Conservation (phyloP, 2,329 filamentous ascomycete species). For the Aspergillus candidus region DNA sequence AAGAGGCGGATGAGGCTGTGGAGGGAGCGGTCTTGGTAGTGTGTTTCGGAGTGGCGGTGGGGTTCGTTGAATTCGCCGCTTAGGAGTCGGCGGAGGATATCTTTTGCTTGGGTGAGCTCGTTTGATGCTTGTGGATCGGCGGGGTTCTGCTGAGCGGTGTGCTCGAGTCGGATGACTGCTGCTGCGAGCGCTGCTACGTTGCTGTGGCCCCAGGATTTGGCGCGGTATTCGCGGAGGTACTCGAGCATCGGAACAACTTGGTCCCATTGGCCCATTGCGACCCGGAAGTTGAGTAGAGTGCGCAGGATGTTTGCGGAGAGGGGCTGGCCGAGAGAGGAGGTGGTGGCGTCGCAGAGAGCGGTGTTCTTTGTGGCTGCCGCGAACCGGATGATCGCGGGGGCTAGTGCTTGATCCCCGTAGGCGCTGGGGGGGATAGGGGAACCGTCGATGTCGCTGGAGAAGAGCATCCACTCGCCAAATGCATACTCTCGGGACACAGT, state of each 20-base stretch:
- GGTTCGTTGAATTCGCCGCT: conserved; percentile 29
- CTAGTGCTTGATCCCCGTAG: conserved; percentile 45
- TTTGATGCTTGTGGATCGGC: conserved; percentile 6
- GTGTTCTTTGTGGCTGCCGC: conserved; percentile 46
- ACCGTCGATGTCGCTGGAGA: conserved; percentile 48
- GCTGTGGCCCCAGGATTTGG: conserved; percentile 34
- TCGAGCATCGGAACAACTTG: conserved; percentile 26
- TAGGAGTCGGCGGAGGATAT: conserved; percentile 30
- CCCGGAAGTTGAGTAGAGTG: conserved; percentile 30
- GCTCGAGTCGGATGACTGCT: conserved; percentile 37
- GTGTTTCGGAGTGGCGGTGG: conserved; percentile 10
- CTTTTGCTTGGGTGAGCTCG: conserved; percentile 22
- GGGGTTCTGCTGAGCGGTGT: conserved; percentile 12
- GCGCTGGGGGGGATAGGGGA: conserved; percentile 44
- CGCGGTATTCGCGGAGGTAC: conserved; percentile 28
- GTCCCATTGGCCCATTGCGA: conserved; percentile 31
- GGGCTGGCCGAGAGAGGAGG: conserved; percentile 26
- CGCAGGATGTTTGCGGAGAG: conserved; percentile 32
- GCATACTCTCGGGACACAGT: conserved; percentile 42
- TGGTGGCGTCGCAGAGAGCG: conserved; percentile 24
- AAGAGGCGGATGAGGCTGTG: conserved; percentile 28
- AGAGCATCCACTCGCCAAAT: conserved; percentile 50
- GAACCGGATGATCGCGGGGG: conserved; percentile 50
- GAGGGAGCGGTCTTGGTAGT: conserved; percentile 26
- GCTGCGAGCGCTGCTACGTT: conserved; percentile 32